Evolutionary conservation across 2,329 filamentous ascomycete genomes (phyloP).

Genomic region (Niveomyces coronatus): DNA sequence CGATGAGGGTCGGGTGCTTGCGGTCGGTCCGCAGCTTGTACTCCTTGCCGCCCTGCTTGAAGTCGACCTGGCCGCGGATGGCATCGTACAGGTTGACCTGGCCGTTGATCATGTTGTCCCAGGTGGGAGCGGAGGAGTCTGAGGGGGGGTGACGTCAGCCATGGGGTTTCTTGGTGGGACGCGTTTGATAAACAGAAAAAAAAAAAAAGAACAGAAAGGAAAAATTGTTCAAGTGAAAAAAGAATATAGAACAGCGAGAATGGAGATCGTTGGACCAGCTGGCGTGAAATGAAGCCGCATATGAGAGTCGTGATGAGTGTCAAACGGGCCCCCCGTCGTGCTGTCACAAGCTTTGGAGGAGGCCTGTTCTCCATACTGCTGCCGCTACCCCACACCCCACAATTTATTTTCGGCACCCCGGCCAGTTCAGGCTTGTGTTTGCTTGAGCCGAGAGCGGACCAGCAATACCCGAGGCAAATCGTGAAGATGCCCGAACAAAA

Average conservation of each 20-base stretch:
- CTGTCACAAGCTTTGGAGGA: slow-evolving; percentile 8
- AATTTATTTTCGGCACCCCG: slow-evolving; percentile 3
- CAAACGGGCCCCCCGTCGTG: neutral
- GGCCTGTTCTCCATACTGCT: slow-evolving; percentile 1
- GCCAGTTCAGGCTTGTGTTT: too few relatives aligned
- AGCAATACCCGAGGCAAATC: slow-evolving; percentile 5
- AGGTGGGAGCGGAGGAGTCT: slow-evolving; percentile 94
- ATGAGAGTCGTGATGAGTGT: too few relatives aligned
- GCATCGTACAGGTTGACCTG: slow-evolving; percentile 97
- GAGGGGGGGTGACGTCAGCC: slow-evolving; percentile 8
- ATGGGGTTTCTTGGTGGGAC: slow-evolving; percentile 10
- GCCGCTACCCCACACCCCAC: slow-evolving; percentile 8
- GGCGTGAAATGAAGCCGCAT: too few relatives aligned
- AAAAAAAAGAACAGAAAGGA: too few relatives aligned
- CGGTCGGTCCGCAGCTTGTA: slow-evolving; percentile 95
- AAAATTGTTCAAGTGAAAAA: too few relatives aligned
- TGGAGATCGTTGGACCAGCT: too few relatives aligned
- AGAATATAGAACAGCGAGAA: too few relatives aligned
- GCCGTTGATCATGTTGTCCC: slow-evolving; percentile 99
- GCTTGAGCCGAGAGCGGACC: too few relatives aligned
- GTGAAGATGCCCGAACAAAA: too few relatives aligned
- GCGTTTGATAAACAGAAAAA: slow-evolving; percentile 1
- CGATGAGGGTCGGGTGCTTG: slow-evolving; percentile 77
- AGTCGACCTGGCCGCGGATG: slow-evolving; percentile 87
- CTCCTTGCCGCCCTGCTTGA: slow-evolving; percentile 89